Base-by-base conservation (phyloP, 2,329 filamentous ascomycete genomes). In the Fusarium sp. region DNA sequence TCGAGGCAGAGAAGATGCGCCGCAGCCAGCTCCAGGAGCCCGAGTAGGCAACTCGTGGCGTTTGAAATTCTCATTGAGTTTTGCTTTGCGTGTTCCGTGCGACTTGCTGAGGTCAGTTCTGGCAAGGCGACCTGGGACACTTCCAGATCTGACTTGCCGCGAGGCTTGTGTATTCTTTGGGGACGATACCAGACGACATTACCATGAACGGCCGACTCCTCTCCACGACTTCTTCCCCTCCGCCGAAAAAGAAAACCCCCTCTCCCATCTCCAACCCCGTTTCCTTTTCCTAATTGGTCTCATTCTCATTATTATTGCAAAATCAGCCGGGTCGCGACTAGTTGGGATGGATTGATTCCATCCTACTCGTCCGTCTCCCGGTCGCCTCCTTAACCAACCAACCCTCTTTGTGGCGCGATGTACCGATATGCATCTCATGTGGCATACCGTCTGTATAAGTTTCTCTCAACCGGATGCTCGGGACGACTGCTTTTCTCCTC, bases 1-100 rank as follows among this genome's bases (percentile, higher is more conserved):
- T 99, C 56, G 96, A 99, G 84, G 95, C 94, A 14, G 96, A 99
- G 85, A 99, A 99, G 88, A 96, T 96, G 90, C 93, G 96, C 76
- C 93, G 96, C 79, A 97, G 93, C 85, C 91, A 96, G 82, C 87
- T 89, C 60, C 84, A 85, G 74, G 77, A 83, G 56, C 72, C 81
- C 54, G 86, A 88, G 79, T 88, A 88, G 73, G 69, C 38, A 50
- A 31, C 14, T 33, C 55, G 49, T 33, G 53, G 33, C 46, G 29
- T 23, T 59, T 27, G 25, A 42, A 50, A 59, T 59, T 59, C 57
- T 50, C 55, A 62, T 67, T 58, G 75, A 76, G 77, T 72, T 73
- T 73, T 73, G 71, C 70, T 74, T 74, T 69, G 71, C 72, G 61
- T 76, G 73, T 74, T 69, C 68, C 68, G 65, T 71, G 70, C 74